Evolutionary conservation across 2,329 filamentous ascomycete species (phyloP).

Genomic region (Colletotrichum camelliae): DNA sequence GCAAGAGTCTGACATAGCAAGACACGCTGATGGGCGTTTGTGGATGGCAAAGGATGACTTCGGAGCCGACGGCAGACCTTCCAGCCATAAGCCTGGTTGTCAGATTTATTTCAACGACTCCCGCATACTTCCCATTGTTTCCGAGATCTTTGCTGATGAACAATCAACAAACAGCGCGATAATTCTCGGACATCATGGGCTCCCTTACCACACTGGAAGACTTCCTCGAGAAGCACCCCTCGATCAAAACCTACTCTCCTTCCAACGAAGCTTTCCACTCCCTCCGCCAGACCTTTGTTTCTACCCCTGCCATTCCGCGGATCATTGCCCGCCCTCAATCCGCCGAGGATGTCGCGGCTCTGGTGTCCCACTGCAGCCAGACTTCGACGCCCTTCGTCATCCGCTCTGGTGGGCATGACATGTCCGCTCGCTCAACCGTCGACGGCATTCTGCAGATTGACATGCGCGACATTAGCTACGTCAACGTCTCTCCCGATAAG

Average conservation of each 20-base stretch:
- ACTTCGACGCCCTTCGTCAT: constrained; percentile 3
- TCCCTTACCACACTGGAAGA: neutral
- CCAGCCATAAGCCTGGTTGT: neutral
- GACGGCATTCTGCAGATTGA: constrained; percentile 20
- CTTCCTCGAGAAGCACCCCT: neutral
- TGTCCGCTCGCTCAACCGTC: neutral
- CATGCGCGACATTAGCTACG: constrained; percentile 11
- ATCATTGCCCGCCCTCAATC: neutral
- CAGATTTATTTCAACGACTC: neutral
- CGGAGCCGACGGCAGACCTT: neutral
- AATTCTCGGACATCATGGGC: neutral
- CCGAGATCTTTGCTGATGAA: neutral
- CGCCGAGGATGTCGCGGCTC: neutral
- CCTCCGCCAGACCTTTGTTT: neutral
- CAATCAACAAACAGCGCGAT: neutral
- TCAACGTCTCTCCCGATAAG: neutral
- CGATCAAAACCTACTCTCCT: neutral
- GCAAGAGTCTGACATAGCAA: neutral
- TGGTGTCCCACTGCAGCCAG: neutral
- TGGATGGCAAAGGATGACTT: neutral
- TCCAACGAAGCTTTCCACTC: neutral
- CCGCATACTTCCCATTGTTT: neutral
- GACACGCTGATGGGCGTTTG: neutral
- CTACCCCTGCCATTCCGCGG: neutral
- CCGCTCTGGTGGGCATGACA: constrained; percentile 19